Evolutionary conservation across 2,329 filamentous ascomycete genomes (phyloP).

Genomic region (Cercospora sp.): DNA sequence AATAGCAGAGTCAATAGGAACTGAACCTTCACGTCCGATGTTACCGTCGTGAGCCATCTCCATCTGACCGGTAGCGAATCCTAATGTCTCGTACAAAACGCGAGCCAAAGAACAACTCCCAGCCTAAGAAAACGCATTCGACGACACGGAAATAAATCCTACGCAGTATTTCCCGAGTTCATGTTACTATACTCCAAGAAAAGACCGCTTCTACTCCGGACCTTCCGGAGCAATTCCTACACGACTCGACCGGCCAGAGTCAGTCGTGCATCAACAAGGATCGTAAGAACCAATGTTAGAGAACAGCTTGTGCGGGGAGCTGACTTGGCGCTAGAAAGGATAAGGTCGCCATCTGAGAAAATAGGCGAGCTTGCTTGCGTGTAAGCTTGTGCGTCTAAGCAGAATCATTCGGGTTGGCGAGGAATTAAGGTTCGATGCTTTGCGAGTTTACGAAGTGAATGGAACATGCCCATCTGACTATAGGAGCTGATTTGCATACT

Average conservation of each 20-base stretch:
- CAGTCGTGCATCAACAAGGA: neutral
- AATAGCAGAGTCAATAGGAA: neutral
- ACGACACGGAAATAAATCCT: neutral
- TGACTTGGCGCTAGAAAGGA: neutral
- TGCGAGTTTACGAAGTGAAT: conserved; percentile 1
- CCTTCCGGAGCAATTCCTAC: neutral
- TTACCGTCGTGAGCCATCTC: neutral
- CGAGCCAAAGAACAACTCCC: neutral
- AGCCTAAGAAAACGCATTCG: neutral
- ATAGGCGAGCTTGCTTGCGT: conserved; percentile 2
- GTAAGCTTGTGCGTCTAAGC: neutral
- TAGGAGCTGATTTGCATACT: too few species aligned
- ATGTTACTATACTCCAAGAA: neutral
- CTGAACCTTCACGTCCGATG: neutral
- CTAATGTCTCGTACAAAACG: neutral
- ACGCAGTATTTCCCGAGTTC: neutral
- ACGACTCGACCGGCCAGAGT: neutral
- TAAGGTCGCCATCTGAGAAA: neutral
- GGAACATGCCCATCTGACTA: too few species aligned
- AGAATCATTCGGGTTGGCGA: neutral
- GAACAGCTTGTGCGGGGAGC: neutral
- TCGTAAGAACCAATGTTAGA: neutral
- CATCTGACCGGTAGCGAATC: neutral
- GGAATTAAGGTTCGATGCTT: neutral
- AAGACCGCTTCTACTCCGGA: neutral